Evolutionary conservation across 768 basidiomycete species (phyloP), one percentile per base, ranked within the genome.

Genomic region (Suillus occidentalis): DNA sequence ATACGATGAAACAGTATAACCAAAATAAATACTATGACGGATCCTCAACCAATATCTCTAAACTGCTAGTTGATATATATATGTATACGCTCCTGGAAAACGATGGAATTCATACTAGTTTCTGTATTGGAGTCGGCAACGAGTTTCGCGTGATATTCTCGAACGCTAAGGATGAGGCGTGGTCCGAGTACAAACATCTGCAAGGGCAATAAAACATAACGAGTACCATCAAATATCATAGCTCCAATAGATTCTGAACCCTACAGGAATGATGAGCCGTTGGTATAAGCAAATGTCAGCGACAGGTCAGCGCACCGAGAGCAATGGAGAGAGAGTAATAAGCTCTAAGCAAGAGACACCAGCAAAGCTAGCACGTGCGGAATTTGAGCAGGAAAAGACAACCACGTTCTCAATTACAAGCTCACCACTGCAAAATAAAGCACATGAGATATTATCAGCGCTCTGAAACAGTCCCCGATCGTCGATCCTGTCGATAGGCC

Each of bases 311-410:
- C 47, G 13, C 49, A 49, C 49, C 13, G 0, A 1, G 22, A 14
- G 0, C 2, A 3, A 13, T 7, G 3, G 3, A 25, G 22, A 14
- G 12, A 6, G n/a, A n/a, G n/a, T n/a, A 0, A 49, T 0, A 0
- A 8, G n/a, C n/a, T n/a, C 6, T 0, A 49, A 25, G 22, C 13
- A 25, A 49, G 49, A 49, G 22, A 14, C 22, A 22, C 22, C 2
- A 14, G 25, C 13, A 49, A 49, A 49, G 13, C 49, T 49, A 7
- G 13, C 22, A 16, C 1, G 6, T 7, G 3, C 49, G 49, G 6
- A 49, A 49, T 6, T 49, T 49, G 22, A 49, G 49, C 49, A 25
- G 6, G 25, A 25, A 8, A 49, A n/a, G 0, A 49, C 22, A 14
- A 49, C 6, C 14, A 14, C 22, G 7, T 7, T 14, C 49, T 14